Evolutionary conservation across 768 basidiomycete genomes (phyloP).

Genomic region (Tulasnella sp.): DNA sequence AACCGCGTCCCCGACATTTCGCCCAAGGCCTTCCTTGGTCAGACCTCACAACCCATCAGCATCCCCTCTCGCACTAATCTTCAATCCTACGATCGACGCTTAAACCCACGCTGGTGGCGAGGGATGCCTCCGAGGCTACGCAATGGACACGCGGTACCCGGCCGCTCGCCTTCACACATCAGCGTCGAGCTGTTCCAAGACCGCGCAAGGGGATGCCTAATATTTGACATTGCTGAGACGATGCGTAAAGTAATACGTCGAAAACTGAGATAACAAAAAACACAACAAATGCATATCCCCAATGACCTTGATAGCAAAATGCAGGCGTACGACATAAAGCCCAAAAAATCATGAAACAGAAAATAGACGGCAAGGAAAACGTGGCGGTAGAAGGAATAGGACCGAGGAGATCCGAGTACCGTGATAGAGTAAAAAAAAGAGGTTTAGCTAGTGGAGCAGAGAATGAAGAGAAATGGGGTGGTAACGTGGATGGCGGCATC

Average conservation of each 20-base stretch:
- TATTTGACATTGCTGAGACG: neutral
- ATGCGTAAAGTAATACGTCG: slow-evolving; percentile 1
- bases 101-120: neutral
- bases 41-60: neutral
- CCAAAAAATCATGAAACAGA: neutral
- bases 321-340: neutral
- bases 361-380: neutral
- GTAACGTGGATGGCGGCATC: slow-evolving; percentile 7
- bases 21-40: neutral
- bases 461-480: neutral
- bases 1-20: neutral
- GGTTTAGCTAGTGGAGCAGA: slow-evolving; percentile 3
- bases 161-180: neutral
- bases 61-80: neutral
- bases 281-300: neutral
- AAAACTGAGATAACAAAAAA: slow-evolving; percentile 1
- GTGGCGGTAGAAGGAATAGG: neutral
- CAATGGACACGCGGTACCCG: too few species aligned
- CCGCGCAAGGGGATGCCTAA: neutral
- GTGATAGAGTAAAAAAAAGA: neutral
- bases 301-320: slow-evolving; percentile 4
- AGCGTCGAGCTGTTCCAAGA: too few species aligned
- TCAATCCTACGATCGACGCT: neutral
- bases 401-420: neutral
- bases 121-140: too few species aligned